Evolutionary conservation across 345 rosid species (phyloP), one percentile per base, ranked within the genome.

Genomic region (Fremontodendron californicum): DNA sequence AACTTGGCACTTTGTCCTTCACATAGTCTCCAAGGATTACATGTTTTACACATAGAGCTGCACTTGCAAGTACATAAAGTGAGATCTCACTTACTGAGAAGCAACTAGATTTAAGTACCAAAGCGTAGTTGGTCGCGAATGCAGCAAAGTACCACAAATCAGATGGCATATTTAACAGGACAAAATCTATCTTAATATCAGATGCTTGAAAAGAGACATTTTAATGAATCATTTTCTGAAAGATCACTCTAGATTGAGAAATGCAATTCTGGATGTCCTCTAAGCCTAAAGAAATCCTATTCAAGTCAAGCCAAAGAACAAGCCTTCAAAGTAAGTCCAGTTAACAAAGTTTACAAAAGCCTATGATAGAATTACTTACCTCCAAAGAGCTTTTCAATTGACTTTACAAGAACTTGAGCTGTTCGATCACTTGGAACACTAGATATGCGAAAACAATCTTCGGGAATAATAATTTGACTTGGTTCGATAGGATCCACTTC

Each of bases 391-490:
- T 87, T 90, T 75, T 89, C 91, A 46, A 87, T 79, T 52, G 94
- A 82, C 71, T 48, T 87, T 46, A 87, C 84, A 13, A 93, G 85
- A 78, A 85, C 87, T 83, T 84, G 78, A 79, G 85, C 82, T 73
- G 82, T 70, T 29, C 82, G 86, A 48, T 84, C 85, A 42, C 58
- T 78, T 71, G 98, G 94, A 82, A 90, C 81, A 81, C 87, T 89
- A 57, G 86, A 89, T 31, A 90, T 87, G 82, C 70, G 77, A 75
- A 95, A 90, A 82, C 97, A 92, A 83, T 93, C 98, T 15, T 90
- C 84, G 6, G 98, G 83, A 77, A 93, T 81, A 60, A 93, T 82
- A 51, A 93, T 25, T 70, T 84, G 90, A 72, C 78, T 84, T 39
- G 92, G 94, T 79, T 55, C 79, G 40, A n/a, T 75, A 23, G 52